Conservation (phyloP, 805 yeast species). For the Saccharomycopsis sp. region DNA sequence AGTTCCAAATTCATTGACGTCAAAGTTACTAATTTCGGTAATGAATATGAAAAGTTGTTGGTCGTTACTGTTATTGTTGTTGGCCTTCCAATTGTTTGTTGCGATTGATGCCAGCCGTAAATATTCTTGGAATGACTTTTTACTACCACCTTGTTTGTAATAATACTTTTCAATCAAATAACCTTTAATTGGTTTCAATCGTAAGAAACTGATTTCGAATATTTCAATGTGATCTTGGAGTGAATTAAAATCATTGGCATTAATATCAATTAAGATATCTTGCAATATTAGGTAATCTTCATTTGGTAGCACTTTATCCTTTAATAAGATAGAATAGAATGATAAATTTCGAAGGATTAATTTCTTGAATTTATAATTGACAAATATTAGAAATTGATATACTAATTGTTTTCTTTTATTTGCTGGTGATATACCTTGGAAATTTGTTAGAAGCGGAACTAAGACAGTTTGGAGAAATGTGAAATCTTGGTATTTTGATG, state of each 20-base stretch:
- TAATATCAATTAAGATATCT: constrained; percentile 4
- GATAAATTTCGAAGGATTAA: constrained; percentile 4
- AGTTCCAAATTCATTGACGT: constrained; percentile 4
- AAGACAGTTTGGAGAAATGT: background rate
- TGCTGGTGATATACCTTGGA: no score
- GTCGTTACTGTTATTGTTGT: background rate
- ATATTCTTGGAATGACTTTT: background rate
- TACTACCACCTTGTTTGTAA: background rate
- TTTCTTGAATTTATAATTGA: constrained; percentile 10
- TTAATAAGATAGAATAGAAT: background rate
- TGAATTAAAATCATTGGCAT: constrained; percentile 2
- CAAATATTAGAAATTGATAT: background rate
- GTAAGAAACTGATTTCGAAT: constrained; percentile 1
- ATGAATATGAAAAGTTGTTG: constrained; percentile 1
- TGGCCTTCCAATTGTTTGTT: background rate
- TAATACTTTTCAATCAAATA: constrained; percentile 17
- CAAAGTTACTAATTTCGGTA: constrained; percentile 1
- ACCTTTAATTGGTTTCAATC: constrained; percentile 15
- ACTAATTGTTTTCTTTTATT: no score
- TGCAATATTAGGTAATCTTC: constrained; percentile 5
- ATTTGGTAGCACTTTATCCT: constrained; percentile 6
- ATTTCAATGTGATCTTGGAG: constrained; percentile 1
- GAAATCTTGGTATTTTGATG: constrained; percentile 10
- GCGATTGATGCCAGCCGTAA: background rate
- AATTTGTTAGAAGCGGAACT: background rate